A percentile compares a stretch with the other conserved stretches of the same genome.
phyloP scores from a whole-genome alignment of 495 filamentous ascomycete species.

The Ascodesmis nigricans region DNA sequence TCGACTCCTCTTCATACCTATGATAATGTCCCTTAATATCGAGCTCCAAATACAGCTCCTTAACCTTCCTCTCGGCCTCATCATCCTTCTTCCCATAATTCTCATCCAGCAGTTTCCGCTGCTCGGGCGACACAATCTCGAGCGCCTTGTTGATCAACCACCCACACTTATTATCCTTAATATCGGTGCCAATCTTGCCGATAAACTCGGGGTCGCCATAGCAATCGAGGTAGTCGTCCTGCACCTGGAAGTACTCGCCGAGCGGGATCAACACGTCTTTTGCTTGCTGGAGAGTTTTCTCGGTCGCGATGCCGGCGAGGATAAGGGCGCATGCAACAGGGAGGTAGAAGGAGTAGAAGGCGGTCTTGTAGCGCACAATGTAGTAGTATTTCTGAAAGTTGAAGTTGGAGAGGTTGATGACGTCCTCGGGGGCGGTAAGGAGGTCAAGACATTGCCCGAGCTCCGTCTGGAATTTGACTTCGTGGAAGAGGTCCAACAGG shows the following conservation, averaged over 20 bases:
- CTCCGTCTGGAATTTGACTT: constrained; percentile 48
- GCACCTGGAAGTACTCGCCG: constrained; percentile 96
- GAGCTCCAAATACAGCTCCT: constrained; percentile 68
- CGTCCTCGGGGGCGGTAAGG: constrained; percentile 85
- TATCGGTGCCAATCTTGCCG: constrained; percentile 97
- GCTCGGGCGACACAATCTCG: constrained; percentile 48
- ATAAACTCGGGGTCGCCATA: constrained; percentile 77
- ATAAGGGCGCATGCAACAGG: constrained; percentile 80
- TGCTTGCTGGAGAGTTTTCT: constrained; percentile 62
- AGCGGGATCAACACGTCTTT: constrained; percentile 91
- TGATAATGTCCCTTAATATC: constrained; percentile 59
- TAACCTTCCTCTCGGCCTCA: constrained; percentile 57
- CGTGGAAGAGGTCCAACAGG: constrained; percentile 86
- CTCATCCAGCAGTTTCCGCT: constrained; percentile 57
- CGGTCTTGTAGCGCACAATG: constrained; percentile 98
- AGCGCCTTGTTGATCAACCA: constrained; percentile 94
- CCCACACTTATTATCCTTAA: constrained; percentile 97
- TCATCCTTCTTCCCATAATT: constrained; percentile 82
- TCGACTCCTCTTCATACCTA: constrained; percentile 68
- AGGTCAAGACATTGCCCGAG: constrained; percentile 85
- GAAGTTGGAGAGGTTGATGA: constrained; percentile 79
- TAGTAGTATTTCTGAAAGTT: constrained; percentile 86
- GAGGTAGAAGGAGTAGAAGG: constrained; percentile 96
- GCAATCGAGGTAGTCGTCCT: constrained; percentile 97
- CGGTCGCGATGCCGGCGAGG: constrained; percentile 58